These are phyloP conservation scores for Zasmidium citrigriseum DNA, from an alignment of 2,329 filamentous ascomycete species.

Conservation along the genomic window DNA sequence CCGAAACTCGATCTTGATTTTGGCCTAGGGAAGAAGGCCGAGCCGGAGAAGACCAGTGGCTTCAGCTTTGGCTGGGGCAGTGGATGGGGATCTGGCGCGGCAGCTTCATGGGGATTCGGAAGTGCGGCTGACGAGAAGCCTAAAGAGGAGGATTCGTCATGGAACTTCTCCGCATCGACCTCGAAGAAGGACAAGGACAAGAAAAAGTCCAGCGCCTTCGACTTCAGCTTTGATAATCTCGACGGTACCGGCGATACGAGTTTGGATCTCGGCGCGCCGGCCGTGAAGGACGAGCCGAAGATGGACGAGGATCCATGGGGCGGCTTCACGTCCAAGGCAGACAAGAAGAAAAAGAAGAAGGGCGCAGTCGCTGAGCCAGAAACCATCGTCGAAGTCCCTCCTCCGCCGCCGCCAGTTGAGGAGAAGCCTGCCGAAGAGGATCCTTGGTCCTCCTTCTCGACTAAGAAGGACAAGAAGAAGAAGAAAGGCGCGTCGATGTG, in stretches of 20 bases:
- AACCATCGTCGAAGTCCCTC: conserved; percentile 25
- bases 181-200: conserved; percentile 36
- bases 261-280: conserved; percentile 24
- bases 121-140: conserved; percentile 23
- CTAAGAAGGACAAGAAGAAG: conserved; percentile 48
- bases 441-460: conserved; percentile 32
- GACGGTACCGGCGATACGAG: conserved; percentile 18
- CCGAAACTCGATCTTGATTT: conserved; percentile 52
- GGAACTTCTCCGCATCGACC: conserved; percentile 31
- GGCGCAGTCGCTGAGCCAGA: conserved; percentile 25
- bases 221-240: conserved; percentile 30
- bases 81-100: conserved; percentile 33
- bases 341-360: conserved; percentile 37
- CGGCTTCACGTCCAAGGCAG: conserved; percentile 30
- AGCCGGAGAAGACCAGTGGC: conserved; percentile 31
- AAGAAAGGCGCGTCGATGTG: conserved; percentile 36
- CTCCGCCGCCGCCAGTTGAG: conserved; percentile 26
- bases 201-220: conserved; percentile 38
- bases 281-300: conserved; percentile 23
- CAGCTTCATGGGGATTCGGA: conserved; percentile 40
- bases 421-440: conserved; percentile 36
- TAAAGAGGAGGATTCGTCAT: conserved; percentile 28
- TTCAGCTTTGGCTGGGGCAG: conserved; percentile 38
- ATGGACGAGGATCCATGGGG: conserved; percentile 29
- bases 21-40: conserved; percentile 31